Evolutionary conservation across 305 asterid species (phyloP).

Genomic region (Rubia tinctorum): DNA sequence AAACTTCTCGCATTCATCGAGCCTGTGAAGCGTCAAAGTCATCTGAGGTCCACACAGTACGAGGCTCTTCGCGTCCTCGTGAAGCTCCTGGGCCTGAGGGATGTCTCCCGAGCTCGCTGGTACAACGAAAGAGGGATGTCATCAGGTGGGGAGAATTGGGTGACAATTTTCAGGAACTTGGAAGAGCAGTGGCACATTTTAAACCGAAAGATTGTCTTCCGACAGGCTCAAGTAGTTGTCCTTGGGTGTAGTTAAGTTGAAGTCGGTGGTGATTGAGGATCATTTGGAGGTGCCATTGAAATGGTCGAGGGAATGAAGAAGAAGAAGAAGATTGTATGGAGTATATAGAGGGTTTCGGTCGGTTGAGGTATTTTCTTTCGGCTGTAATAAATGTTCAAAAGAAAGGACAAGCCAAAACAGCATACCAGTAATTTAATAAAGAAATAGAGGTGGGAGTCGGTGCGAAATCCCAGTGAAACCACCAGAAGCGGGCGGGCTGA

Average conservation of each 20-base stretch:
- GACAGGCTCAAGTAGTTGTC: slow-evolving; percentile 33
- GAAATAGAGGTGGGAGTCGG: not conserved
- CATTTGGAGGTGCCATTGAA: slow-evolving; percentile 56
- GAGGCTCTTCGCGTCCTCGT: slow-evolving; percentile 52
- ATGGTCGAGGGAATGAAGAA: not conserved
- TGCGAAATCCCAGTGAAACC: not conserved
- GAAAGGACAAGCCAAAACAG: not conserved
- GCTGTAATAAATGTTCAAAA: not conserved
- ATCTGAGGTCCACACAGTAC: slow-evolving; percentile 70
- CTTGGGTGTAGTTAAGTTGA: slow-evolving; percentile 16
- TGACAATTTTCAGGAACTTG: slow-evolving; percentile 60
- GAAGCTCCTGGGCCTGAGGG: slow-evolving; percentile 40
- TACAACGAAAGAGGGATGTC: slow-evolving; percentile 35
- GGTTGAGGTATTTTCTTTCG: not conserved
- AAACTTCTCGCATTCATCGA: slow-evolving; percentile 69
- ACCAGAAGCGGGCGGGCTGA: not conserved
- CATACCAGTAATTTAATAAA: not conserved
- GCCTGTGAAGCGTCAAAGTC: slow-evolving; percentile 72
- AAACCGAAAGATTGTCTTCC: slow-evolving; percentile 37
- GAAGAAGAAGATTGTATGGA: not conserved
- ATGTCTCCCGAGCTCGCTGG: slow-evolving; percentile 42
- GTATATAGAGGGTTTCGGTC: not conserved
- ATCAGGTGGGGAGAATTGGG: slow-evolving; percentile 44
- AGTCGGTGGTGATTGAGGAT: slow-evolving; percentile 25
- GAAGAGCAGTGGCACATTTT: slow-evolving; percentile 40